Conservation (phyloP, 192 early-diverging fungal species). For the Chytriomyces sp. region DNA sequence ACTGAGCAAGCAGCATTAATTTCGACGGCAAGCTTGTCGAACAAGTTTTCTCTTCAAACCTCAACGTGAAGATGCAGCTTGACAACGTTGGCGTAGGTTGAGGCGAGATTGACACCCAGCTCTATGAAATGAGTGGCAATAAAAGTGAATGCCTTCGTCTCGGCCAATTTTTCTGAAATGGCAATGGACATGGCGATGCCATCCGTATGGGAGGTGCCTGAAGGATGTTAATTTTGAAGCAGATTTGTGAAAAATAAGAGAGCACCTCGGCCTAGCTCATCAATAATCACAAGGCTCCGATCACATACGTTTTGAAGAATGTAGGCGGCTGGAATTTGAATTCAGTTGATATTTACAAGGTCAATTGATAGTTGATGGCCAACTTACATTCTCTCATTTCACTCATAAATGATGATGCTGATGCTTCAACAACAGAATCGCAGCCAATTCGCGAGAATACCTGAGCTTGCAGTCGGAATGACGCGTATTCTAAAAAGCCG, state of each 20-base stretch:
- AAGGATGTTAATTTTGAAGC: neutral
- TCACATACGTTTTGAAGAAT: constrained; percentile 77
- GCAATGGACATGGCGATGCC: constrained; percentile 75
- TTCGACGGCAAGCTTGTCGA: neutral
- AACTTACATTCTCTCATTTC: constrained; percentile 78
- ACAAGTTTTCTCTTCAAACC: constrained; percentile 5
- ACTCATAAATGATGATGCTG: constrained; percentile 78
- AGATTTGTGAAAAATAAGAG: too few relatives aligned
- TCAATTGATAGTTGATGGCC: neutral
- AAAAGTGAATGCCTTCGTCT: constrained; percentile 62
- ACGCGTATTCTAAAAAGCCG: constrained; percentile 60
- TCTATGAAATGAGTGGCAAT: constrained; percentile 76
- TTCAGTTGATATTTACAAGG: neutral
- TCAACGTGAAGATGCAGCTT: constrained; percentile 46
- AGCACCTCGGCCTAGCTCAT: constrained; percentile 83
- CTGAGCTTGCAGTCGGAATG: constrained; percentile 72
- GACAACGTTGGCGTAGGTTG: constrained; percentile 29
- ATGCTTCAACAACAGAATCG: constrained; percentile 35
- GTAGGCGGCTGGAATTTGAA: constrained; percentile 56
- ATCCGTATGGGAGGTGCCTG: constrained; percentile 72
- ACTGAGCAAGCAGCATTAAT: constrained; percentile 4
- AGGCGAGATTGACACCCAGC: constrained; percentile 7
- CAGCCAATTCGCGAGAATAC: constrained; percentile 80
- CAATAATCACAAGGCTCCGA: constrained; percentile 80
- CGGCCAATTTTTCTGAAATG: constrained; percentile 71